Percentiles rank a stretch among this genome's conserved stretches.
These are phyloP conservation scores for Wickerhamomyces sp. DNA, from an alignment of 1,139 yeast species.

Conservation along the genomic window DNA sequence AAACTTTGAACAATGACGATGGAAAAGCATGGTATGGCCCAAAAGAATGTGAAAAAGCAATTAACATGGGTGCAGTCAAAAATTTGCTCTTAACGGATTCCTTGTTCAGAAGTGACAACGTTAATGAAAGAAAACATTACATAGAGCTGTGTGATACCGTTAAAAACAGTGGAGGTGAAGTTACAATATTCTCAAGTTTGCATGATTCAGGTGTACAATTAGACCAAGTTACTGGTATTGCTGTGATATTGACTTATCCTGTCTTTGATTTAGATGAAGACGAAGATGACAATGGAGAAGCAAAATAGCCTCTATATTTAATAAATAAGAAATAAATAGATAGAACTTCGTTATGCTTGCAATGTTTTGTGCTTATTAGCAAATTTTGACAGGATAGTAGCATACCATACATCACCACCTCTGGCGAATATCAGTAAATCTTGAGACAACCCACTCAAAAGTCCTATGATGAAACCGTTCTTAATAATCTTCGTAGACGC, in stretches of 20 bases:
- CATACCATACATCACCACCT: slow-evolving; percentile 65
- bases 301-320: background rate
- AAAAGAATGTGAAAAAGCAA: slow-evolving; percentile 69
- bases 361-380: background rate
- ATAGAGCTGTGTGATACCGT: slow-evolving; percentile 68
- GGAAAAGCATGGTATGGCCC: slow-evolving; percentile 93
- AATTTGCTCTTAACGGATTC: slow-evolving; percentile 75
- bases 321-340: background rate
- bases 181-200: slow-evolving; percentile 72
- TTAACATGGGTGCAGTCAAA: slow-evolving; percentile 72
- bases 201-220: slow-evolving; percentile 90
- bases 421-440: slow-evolving; percentile 54
- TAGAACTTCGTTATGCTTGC: background rate
- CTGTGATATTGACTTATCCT: slow-evolving; percentile 81
- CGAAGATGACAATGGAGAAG: slow-evolving; percentile 38
- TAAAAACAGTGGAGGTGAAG: slow-evolving; percentile 70
- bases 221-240: slow-evolving; percentile 87
- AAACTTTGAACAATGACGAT: slow-evolving; percentile 72
- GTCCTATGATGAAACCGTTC: slow-evolving; percentile 56
- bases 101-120: slow-evolving; percentile 73
- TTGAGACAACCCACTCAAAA: slow-evolving; percentile 57
- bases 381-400: slow-evolving; percentile 17
- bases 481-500: slow-evolving; percentile 46
- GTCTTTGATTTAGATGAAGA: slow-evolving; percentile 79
- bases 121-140: slow-evolving; percentile 61